Evolutionary conservation across 768 basidiomycete species (phyloP).

Genomic region (Nevesoporus exiguus): DNA sequence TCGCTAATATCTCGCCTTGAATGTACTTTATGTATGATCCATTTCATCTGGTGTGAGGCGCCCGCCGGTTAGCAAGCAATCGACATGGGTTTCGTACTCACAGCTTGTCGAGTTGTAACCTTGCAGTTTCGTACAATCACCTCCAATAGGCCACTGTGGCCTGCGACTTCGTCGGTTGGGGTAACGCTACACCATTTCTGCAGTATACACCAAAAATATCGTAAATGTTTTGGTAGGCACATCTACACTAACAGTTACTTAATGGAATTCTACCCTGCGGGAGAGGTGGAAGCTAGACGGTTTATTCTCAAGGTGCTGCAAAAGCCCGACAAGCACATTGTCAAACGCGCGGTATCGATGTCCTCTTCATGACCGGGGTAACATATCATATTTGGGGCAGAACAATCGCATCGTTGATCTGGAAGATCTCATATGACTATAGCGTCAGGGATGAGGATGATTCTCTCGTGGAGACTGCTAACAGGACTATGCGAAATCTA

Average conservation of each 20-base stretch:
- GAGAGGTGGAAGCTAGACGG: neutral
- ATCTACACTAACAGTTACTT: neutral
- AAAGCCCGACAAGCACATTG: neutral
- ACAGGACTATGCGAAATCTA: neutral
- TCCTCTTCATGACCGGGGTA: neutral
- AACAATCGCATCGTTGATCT: neutral
- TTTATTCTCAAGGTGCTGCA: neutral
- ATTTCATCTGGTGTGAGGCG: neutral
- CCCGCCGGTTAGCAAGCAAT: too few relatives aligned
- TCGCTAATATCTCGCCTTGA: slow-evolving; percentile 18
- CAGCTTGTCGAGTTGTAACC: too few relatives aligned
- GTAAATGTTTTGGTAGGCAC: neutral
- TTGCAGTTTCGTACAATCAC: too few relatives aligned
- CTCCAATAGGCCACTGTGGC: neutral
- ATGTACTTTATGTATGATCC: slow-evolving; percentile 14
- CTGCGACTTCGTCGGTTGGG: neutral
- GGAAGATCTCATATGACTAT: neutral
- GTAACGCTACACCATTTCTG: neutral
- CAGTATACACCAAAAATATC: neutral
- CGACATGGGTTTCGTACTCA: too few relatives aligned
- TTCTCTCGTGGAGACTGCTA: slow-evolving; percentile 27
- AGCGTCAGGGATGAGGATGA: slow-evolving; percentile 16
- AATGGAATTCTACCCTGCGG: neutral
- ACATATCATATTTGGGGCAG: neutral
- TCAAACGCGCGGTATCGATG: neutral